Base-by-base conservation (phyloP, 1,284 basidiomycete genomes). In the Heterobasidion parviporum region DNA sequence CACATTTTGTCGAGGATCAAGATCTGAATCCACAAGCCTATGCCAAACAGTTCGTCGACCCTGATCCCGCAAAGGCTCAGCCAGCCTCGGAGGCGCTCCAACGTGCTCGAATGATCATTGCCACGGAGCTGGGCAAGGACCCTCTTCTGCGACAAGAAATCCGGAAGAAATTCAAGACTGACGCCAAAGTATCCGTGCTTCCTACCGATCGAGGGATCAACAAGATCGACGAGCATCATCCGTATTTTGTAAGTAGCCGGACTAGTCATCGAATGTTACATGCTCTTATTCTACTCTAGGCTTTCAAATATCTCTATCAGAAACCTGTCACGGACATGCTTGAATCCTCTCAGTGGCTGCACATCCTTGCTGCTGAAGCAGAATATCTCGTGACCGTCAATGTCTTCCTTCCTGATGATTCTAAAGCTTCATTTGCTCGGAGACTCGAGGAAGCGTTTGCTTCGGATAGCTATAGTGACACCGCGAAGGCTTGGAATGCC, bases 71-170 rank as follows among this genome's bases (percentile, higher is more conserved):
- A 36, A 82, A 81, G 56, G 75, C 78, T 2, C 75, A 78, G 60
- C 65, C 80, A 33, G 70, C 84, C 1, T 83, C 89, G 55, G 85
- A 89, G 54, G 68, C 88, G 16, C 75, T 93, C 49, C 75, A 76
- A 54, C 83, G 82, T 38, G 92, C 95, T 8, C 85, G 92, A 56
- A 82, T 91, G 76, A 88, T 99, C 59, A 74, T 98, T 43, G 82
- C 89, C 10, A 92, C 89, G 1, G 97, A 99, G 70, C 80, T 99
- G 18, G 91, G 93, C 26, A 94, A 91, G 65, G 95, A 99, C 68
- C 97, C 96, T 8, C 74, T 94, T 16, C 79, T 99, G 49, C 82
- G 93, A 55, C 85, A 88, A 60, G 81, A 88, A 60, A 85, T 94
- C 45, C 84, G 96, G 54, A 79, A 85, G 53, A 71, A 84, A 33